These are phyloP conservation scores for Cichorium intybus DNA, from an alignment of 140 eudicot species.

Conservation along the genomic window DNA sequence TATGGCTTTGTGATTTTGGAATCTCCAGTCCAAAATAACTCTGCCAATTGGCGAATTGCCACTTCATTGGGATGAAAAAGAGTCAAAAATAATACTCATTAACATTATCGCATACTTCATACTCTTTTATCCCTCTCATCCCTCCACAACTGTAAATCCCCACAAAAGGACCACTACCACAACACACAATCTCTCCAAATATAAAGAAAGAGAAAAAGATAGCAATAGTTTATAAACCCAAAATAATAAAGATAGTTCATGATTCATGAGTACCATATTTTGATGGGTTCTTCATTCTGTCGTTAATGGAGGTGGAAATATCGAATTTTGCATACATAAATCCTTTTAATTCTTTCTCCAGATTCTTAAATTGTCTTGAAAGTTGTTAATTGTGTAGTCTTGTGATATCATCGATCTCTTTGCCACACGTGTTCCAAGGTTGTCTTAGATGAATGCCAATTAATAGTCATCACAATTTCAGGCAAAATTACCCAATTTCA, in stretches of 20 bases:
- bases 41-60: conserved; percentile 40
- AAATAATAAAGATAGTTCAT: neutral
- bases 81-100: conserved; percentile 40
- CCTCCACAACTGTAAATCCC: conserved; percentile 55
- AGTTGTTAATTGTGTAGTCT: conserved; percentile 26
- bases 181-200: conserved; percentile 41
- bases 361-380: neutral
- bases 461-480: too few species aligned
- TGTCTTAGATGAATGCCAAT: conserved; percentile 6
- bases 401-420: conserved; percentile 25
- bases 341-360: conserved; percentile 27
- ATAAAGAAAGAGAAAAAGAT: neutral
- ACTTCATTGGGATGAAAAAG: conserved; percentile 39
- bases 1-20: conserved; percentile 15
- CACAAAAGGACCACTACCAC: conserved; percentile 46
- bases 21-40: conserved; percentile 46
- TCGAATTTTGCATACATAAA: conserved; percentile 34
- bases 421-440: conserved; percentile 19
- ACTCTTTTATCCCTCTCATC: conserved; percentile 38
- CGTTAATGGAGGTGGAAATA: conserved; percentile 5
- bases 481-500: too few species aligned
- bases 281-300: conserved; percentile 19
- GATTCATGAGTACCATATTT: conserved; percentile 9
- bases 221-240: neutral
- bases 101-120: conserved; percentile 35